These are phyloP conservation scores for Spergularia marina DNA, from an alignment of 148 eudicot genomes.

Conservation along the genomic window DNA sequence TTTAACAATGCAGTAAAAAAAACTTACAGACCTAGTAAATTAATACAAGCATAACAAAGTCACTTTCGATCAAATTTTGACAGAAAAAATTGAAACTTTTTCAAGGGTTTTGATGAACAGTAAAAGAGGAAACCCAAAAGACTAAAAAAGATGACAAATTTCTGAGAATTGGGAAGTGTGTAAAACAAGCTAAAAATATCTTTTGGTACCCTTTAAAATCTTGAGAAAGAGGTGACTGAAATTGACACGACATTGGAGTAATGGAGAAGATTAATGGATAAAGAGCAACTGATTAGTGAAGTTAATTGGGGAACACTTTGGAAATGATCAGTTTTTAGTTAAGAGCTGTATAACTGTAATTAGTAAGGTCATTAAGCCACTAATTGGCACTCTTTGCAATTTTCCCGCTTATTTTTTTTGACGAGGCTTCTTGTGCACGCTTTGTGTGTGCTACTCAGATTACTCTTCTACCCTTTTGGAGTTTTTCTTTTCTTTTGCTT, in stretches of 20 bases:
- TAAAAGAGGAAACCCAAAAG: slow-evolving; percentile 13
- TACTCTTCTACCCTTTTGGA: too few relatives aligned
- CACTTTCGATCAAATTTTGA: neutral
- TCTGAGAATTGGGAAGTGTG: neutral
- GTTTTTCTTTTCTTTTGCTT: too few relatives aligned
- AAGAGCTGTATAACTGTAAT: neutral
- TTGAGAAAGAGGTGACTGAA: neutral
- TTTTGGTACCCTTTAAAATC: neutral
- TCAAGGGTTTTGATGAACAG: neutral
- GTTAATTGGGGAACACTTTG: neutral
- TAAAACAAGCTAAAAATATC: neutral
- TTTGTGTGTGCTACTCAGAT: too few relatives aligned
- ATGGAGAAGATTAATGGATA: neutral
- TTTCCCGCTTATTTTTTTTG: too few relatives aligned
- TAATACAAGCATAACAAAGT: slow-evolving; percentile 18
- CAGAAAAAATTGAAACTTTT: neutral
- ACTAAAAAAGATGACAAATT: slow-evolving; percentile 7
- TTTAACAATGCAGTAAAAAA: neutral
- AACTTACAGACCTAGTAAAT: slow-evolving; percentile 7
- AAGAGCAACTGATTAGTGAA: neutral
- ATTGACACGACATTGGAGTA: neutral
- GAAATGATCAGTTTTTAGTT: neutral
- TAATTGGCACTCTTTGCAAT: too few relatives aligned
- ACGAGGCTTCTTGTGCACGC: too few relatives aligned
- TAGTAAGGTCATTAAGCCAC: too few relatives aligned